Percentiles rank a stretch among this genome's conserved stretches.
These are phyloP conservation scores for Diplogelasinospora grovesii DNA, from an alignment of 495 filamentous ascomycete species.

Conservation along the genomic window DNA sequence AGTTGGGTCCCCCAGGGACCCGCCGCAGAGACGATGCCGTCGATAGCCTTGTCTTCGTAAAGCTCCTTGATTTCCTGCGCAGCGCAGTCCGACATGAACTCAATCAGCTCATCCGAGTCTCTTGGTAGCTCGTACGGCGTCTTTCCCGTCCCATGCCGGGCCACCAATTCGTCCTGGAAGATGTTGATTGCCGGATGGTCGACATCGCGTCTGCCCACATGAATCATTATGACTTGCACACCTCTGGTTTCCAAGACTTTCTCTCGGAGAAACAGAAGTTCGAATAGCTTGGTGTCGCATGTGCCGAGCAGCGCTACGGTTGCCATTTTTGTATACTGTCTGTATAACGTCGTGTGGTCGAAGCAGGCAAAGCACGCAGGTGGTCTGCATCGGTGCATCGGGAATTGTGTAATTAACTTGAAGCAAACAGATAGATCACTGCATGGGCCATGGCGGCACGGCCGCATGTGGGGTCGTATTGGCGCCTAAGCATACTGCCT, in stretches of 20 bases:
- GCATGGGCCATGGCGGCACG: too few species aligned
- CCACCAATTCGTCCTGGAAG: conserved; percentile 27
- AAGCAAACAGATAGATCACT: too few species aligned
- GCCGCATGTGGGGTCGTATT: too few species aligned
- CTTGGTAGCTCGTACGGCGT: conserved; percentile 23
- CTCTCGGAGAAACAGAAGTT: conserved; percentile 50
- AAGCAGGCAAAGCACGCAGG: too few species aligned
- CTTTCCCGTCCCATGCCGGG: conserved; percentile 1
- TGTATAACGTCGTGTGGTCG: too few species aligned
- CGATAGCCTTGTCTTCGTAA: conserved; percentile 29
- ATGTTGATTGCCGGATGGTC: conserved; percentile 43
- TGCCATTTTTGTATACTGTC: too few species aligned
- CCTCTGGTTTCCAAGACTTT: conserved; percentile 32
- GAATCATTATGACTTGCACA: conserved; percentile 44
- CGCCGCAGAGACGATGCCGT: conserved; percentile 50
- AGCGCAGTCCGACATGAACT: conserved; percentile 40
- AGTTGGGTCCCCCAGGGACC: conserved; percentile 55
- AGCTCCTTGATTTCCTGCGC: conserved; percentile 30
- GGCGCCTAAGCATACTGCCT: too few species aligned
- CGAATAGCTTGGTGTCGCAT: conserved; percentile 59
- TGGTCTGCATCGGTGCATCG: too few species aligned
- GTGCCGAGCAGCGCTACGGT: conserved; percentile 59
- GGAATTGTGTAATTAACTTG: too few species aligned
- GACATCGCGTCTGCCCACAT: conserved; percentile 43
- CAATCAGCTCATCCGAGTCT: conserved; percentile 48